A percentile compares a stretch with the other conserved stretches of the same genome.
phyloP scores from a whole-genome alignment of 2,329 filamentous ascomycete genomes.

The Blastomyces percursus region DNA sequence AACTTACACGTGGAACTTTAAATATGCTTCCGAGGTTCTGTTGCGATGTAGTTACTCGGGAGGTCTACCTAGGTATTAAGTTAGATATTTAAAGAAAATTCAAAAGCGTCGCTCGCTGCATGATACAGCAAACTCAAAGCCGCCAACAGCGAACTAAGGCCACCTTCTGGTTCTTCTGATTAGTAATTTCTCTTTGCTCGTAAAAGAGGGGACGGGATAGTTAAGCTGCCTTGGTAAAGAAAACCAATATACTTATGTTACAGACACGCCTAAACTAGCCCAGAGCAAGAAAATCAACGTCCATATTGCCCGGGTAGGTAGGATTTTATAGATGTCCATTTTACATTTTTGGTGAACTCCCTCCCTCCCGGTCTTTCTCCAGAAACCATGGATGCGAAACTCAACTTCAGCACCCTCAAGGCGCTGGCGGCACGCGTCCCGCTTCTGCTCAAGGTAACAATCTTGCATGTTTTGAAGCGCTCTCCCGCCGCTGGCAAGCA shows the following conservation, averaged over 20 bases:
- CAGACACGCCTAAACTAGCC: not conserved
- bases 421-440: slow-evolving; percentile 31
- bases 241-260: too few species aligned
- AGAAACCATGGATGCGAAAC: slow-evolving; percentile 25
- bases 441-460: slow-evolving; percentile 32
- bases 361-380: not conserved
- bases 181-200: too few species aligned
- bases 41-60: not conserved
- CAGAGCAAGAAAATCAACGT: not conserved
- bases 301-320: too few species aligned
- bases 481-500: slow-evolving; percentile 65
- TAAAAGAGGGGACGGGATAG: too few species aligned
- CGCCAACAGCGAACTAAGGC: too few species aligned
- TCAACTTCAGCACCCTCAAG: slow-evolving; percentile 24
- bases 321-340: not conserved
- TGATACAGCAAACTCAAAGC: too few species aligned
- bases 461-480: slow-evolving; percentile 45
- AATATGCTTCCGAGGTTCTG: not conserved
- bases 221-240: too few species aligned
- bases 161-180: too few species aligned
- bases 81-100: too few species aligned
- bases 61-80: too few species aligned
- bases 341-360: not conserved
- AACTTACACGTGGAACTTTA: not conserved
- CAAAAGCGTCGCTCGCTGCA: too few species aligned